Evolutionary conservation across 208 protist genomes (phyloP), one percentile per base, ranked within the genome.

Genomic region (Lotmaria passim): DNA sequence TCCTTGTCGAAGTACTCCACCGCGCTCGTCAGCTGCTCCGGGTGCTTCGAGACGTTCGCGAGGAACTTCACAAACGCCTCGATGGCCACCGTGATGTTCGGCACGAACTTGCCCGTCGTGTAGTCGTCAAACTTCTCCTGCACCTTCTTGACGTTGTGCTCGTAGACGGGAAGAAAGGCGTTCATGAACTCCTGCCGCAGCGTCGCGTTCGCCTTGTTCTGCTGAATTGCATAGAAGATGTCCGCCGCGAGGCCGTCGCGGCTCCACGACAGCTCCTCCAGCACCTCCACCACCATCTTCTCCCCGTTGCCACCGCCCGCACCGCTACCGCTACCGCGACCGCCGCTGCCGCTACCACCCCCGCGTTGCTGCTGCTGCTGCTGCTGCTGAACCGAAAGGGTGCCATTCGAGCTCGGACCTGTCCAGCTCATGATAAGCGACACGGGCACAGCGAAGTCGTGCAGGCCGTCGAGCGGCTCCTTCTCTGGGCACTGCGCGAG

Each of bases 191-290:
- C 89, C 23, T 89, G 77, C n/a, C 82, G 76, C 51, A 95, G 70
- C 24, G 73, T 50, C 0, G 80, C 58, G 67, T 91, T 95, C 5
- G 59, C 59, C 30, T 59, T 61, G 81, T 95, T 94, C 59, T 87
- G 75, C 39, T 83, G 70, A 11, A 94, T 79, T 19, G 83, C 68
- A 78, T 95, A 97, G 53, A 83, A 78, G 50, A 95, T 62, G 51
- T 97, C 93, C 74, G 87, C 85, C 23, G 84, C 86, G 19, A 82
- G 61, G 21, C 93, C 93, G 63, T 97, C 93, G 64, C 94, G 68
- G 34, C 57, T 69, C 55, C 85, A 65, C 26, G 88, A 46, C 12
- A 96, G 77, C 48, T 94, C 85, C 53, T 91, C 81, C 44, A 94
- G 67, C 19, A 94, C 85, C 41, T 93, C 79, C 24, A 83, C 72